Evolutionary conservation across 2,329 filamentous ascomycete genomes (phyloP).

Genomic region (Diaporthe capsici): DNA sequence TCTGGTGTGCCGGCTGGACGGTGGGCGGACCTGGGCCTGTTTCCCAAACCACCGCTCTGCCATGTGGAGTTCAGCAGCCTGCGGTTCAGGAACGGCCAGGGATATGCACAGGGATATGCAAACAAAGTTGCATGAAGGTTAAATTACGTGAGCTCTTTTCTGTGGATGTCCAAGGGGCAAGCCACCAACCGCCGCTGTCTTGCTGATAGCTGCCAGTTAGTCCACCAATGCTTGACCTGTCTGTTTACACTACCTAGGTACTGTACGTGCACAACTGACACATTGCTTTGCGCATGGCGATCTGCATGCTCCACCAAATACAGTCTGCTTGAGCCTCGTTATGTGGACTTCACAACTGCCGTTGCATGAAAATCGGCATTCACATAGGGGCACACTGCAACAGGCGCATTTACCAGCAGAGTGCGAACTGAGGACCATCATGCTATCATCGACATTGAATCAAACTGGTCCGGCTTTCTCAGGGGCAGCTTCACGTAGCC

Average conservation of each 20-base stretch:
- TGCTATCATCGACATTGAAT: neutral
- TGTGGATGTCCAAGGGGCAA: constrained; percentile 23
- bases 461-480: neutral
- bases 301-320: constrained; percentile 22
- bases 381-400: neutral
- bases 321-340: constrained; percentile 4
- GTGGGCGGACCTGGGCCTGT: neutral
- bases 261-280: neutral
- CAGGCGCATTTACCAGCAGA: neutral
- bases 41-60: neutral
- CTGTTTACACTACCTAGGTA: neutral
- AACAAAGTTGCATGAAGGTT: constrained; percentile 8
- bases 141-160: constrained; percentile 9
- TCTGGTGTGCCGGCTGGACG: neutral
- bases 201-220: neutral
- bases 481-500: neutral
- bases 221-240: neutral
- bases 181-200: constrained; percentile 4
- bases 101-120: neutral
- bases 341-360: neutral
- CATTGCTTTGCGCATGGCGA: neutral
- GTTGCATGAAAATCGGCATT: neutral
- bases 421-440: too few relatives aligned
- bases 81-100: constrained; percentile 12
- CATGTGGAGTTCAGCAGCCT: neutral